Percentiles rank a stretch among this genome's conserved stretches.
phyloP scores from a whole-genome alignment of 106 monocot species.

The Allium cepa region DNA sequence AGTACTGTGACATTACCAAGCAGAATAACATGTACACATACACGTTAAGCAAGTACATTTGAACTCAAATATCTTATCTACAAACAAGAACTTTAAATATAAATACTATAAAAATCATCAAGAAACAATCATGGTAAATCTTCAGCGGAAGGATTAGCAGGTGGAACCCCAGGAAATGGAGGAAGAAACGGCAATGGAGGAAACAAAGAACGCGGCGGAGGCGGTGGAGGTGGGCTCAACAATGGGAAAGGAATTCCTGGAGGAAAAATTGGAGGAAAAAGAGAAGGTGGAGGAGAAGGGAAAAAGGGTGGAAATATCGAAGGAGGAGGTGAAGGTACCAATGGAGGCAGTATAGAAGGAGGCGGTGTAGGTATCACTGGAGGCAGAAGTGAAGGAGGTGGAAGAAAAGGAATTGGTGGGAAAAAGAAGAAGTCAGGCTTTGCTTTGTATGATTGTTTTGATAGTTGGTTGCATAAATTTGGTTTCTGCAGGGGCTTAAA shows the following conservation, averaged over 20 bases:
- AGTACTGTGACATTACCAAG: no score
- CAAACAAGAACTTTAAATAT: no score
- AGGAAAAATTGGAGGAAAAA: not conserved
- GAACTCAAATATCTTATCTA: no score
- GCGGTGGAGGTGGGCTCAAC: constrained; percentile 3
- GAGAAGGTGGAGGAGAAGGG: constrained; percentile 4
- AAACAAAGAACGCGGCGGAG: not conserved
- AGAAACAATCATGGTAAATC: not conserved
- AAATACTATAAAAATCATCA: no score
- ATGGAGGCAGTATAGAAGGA: constrained; percentile 20
- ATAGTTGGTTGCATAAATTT: constrained; percentile 33
- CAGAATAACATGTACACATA: no score
- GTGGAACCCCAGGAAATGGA: not conserved
- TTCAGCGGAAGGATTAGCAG: not conserved
- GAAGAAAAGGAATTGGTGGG: constrained; percentile 14
- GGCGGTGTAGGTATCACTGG: constrained; percentile 1
- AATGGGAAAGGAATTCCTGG: not conserved
- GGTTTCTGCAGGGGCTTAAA: constrained; percentile 20
- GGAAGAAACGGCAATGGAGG: constrained; percentile 1
- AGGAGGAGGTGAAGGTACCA: constrained; percentile 12
- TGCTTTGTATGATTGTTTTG: constrained; percentile 13
- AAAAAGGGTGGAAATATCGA: constrained; percentile 16
- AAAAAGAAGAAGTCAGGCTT: constrained; percentile 11
- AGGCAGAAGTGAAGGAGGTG: constrained; percentile 12
- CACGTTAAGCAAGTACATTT: no score